Evolutionary conservation across 495 filamentous ascomycete species (phyloP).

Genomic region (Neurospora sp.): DNA sequence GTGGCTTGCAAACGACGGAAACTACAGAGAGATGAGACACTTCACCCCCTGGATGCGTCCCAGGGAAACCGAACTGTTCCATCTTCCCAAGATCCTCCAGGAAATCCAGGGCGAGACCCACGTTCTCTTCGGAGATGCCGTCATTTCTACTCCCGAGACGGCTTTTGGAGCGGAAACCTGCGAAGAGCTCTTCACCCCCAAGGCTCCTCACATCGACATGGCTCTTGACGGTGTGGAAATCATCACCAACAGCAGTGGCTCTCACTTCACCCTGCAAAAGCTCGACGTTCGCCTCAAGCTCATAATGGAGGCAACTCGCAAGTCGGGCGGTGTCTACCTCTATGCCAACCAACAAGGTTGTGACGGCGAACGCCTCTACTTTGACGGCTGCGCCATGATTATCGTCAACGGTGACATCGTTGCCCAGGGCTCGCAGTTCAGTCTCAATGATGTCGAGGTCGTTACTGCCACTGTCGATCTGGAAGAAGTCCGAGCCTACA

Average conservation of each 20-base stretch:
- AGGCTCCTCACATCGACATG: slow-evolving; percentile 43
- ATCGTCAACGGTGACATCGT: slow-evolving; percentile 63
- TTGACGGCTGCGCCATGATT: slow-evolving; percentile 70
- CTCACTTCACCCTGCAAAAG: slow-evolving; percentile 63
- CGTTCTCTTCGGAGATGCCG: slow-evolving; percentile 67
- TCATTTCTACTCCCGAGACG: slow-evolving; percentile 64
- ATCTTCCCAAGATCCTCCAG: slow-evolving; percentile 55
- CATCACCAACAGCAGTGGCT: slow-evolving; percentile 65
- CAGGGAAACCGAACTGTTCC: slow-evolving; percentile 55
- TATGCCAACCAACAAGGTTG: slow-evolving; percentile 59
- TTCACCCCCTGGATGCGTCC: slow-evolving; percentile 41
- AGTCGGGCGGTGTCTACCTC: slow-evolving; percentile 68
- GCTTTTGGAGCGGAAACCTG: slow-evolving; percentile 66
- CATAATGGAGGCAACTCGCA: slow-evolving; percentile 65
- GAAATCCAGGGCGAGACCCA: slow-evolving; percentile 49
- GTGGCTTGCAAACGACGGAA: slow-evolving; percentile 72
- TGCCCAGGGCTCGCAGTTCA: slow-evolving; percentile 65
- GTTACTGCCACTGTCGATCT: slow-evolving; percentile 73
- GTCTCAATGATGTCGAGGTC: slow-evolving; percentile 74
- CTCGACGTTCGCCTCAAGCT: slow-evolving; percentile 63
- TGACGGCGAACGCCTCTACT: slow-evolving; percentile 50
- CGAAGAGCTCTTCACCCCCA: slow-evolving; percentile 69
- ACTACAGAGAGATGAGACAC: slow-evolving; percentile 61
- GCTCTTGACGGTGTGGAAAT: slow-evolving; percentile 58
- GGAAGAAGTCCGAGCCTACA: slow-evolving; percentile 56